phyloP scores from a whole-genome alignment of 495 filamentous ascomycete genomes.

The Emericellopsis terricola region DNA sequence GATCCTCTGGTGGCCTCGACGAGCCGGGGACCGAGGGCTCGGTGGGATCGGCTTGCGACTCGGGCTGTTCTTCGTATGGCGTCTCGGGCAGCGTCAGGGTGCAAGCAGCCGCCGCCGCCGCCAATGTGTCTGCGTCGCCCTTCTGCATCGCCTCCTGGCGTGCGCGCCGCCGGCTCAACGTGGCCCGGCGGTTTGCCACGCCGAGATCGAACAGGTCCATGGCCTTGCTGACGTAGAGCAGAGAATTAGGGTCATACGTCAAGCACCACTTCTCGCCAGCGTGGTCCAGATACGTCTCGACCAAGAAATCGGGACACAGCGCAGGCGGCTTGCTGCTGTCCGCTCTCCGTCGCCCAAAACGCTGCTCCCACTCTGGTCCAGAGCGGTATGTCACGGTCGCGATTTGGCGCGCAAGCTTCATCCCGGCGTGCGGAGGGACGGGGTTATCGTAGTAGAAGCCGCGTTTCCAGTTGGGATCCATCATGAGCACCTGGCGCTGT shows the following conservation, averaged over 20 bases:
- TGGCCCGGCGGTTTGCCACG: constrained; percentile 34
- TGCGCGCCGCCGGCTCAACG: constrained; percentile 19
- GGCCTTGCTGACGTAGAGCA: constrained; percentile 93
- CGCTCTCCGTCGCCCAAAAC: constrained; percentile 77
- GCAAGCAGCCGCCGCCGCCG: constrained; percentile 34
- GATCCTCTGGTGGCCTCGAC: constrained; percentile 45
- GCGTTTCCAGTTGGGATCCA: constrained; percentile 94
- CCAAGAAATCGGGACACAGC: constrained; percentile 89
- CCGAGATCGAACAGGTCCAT: constrained; percentile 98
- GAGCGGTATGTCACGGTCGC: constrained; percentile 95
- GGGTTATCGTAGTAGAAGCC: constrained; percentile 87
- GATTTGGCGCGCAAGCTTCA: constrained; percentile 96
- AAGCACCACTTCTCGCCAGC: constrained; percentile 97
- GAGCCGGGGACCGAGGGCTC: constrained; percentile 6
- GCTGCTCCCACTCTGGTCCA: constrained; percentile 93
- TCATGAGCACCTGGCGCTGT: constrained; percentile 95
- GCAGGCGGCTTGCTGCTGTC: constrained; percentile 76
- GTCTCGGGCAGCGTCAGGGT: constrained; percentile 67
- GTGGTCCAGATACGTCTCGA: constrained; percentile 97
- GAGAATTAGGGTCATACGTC: constrained; percentile 93
- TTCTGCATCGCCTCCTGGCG: constrained; percentile 8
- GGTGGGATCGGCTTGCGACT: constrained; percentile 16
- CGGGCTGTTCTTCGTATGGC: constrained; percentile 60
- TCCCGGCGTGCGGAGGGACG: constrained; percentile 83
- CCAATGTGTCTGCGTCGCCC: constrained; percentile 5